Evolutionary conservation across 345 rosid species (phyloP).

Genomic region (Trapa incisa): DNA sequence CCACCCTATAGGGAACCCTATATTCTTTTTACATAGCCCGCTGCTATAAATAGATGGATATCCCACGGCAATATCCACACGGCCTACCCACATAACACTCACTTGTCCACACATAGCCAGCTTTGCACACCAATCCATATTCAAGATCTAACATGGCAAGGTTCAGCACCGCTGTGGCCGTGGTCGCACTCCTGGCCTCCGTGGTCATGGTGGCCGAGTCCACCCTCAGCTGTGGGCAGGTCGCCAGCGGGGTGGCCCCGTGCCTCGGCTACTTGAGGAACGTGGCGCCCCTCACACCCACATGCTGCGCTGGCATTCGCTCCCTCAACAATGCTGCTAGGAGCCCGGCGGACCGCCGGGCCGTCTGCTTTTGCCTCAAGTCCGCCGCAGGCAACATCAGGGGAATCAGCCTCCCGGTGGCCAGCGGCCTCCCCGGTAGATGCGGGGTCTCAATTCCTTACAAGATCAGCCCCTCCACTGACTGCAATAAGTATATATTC

Average conservation of each 20-base stretch:
- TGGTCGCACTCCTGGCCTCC: not conserved
- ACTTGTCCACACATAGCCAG: not conserved
- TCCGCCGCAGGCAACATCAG: not conserved
- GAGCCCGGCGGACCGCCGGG: slow-evolving; percentile 39
- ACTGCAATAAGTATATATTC: slow-evolving; percentile 32
- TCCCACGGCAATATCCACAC: not conserved
- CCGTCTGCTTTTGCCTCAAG: slow-evolving; percentile 39
- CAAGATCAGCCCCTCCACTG: slow-evolving; percentile 33
- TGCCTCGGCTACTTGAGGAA: slow-evolving; percentile 13
- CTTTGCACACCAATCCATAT: too few species aligned
- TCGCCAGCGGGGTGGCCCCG: slow-evolving; percentile 6
- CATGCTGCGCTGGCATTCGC: slow-evolving; percentile 39
- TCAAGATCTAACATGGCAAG: not conserved
- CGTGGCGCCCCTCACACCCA: not conserved
- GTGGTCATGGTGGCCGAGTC: not conserved
- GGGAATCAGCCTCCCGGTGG: slow-evolving; percentile 15
- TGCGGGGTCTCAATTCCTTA: slow-evolving; percentile 42
- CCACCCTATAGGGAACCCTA: too few species aligned
- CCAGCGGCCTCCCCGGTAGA: slow-evolving; percentile 24
- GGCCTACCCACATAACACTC: not conserved
- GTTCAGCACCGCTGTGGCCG: not conserved
- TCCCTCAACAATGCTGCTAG: slow-evolving; percentile 21
- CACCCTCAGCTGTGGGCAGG: slow-evolving; percentile 12
- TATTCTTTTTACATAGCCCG: not conserved
- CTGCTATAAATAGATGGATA: not conserved